A percentile compares a stretch with the other conserved stretches of the same genome.
These are phyloP conservation scores for Allium fistulosum DNA, from an alignment of 106 monocot species.

Conservation along the genomic window DNA sequence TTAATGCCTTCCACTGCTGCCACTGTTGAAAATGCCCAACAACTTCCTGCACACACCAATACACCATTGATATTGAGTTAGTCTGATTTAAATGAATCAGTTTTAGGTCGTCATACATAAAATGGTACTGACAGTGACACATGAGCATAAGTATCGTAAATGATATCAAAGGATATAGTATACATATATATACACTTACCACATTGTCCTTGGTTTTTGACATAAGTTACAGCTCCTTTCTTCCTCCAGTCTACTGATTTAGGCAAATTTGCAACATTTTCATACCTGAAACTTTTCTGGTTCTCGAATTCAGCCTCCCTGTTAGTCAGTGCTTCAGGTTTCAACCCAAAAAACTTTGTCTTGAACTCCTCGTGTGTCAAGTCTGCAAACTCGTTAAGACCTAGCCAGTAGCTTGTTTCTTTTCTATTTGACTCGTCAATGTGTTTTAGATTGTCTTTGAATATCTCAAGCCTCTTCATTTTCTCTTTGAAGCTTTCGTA, in stretches of 20 bases:
- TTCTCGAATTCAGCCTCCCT: background rate
- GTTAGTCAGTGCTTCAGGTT: background rate
- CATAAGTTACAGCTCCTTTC: slow-evolving; percentile 41
- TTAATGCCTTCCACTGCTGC: slow-evolving; percentile 44
- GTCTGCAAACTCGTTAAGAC: slow-evolving; percentile 46
- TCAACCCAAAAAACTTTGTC: slow-evolving; percentile 29
- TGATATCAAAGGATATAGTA: too few species aligned
- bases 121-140: too few species aligned
- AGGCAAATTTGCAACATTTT: slow-evolving; percentile 19
- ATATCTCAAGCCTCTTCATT: slow-evolving; percentile 32
- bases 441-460: slow-evolving; percentile 44
- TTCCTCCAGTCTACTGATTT: slow-evolving; percentile 50
- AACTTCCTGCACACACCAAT: slow-evolving; percentile 27
- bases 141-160: too few species aligned
- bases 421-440: slow-evolving; percentile 31
- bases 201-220: slow-evolving; percentile 52
- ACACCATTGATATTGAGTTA: background rate
- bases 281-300: slow-evolving; percentile 18
- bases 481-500: slow-evolving; percentile 33
- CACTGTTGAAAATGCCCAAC: slow-evolving; percentile 57
- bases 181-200: slow-evolving; percentile 9
- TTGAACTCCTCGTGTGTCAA: slow-evolving; percentile 51
- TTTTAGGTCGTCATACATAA: too few species aligned
- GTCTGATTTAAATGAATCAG: too few species aligned
- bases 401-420: slow-evolving; percentile 40